Evolutionary conservation across 2,329 filamentous ascomycete species (phyloP).

Genomic region (Scedosporium apiospermum): DNA sequence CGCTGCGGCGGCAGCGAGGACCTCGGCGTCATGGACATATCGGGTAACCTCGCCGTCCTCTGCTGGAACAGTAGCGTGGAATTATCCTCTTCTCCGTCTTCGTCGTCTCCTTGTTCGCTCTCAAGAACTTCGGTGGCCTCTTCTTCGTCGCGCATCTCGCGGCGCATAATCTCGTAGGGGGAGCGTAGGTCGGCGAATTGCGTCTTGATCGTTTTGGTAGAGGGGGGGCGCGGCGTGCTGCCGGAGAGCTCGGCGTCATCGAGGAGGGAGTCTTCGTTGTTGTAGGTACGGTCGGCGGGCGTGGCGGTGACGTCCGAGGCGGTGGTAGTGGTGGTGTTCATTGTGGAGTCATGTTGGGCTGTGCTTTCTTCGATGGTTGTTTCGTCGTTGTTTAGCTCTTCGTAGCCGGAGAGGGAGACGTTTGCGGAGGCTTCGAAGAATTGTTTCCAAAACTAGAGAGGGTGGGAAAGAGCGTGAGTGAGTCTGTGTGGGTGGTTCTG

Average conservation of each 20-base stretch:
- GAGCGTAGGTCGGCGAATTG: slow-evolving; percentile 60
- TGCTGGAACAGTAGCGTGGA: slow-evolving; percentile 41
- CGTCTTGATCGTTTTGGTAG: slow-evolving; percentile 37
- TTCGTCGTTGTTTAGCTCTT: slow-evolving; percentile 62
- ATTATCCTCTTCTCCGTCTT: slow-evolving; percentile 30
- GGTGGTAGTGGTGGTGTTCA: neutral
- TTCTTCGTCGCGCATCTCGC: slow-evolving; percentile 48
- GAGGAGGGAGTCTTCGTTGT: slow-evolving; percentile 55
- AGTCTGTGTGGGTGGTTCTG: neutral
- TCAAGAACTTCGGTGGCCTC: slow-evolving; percentile 22
- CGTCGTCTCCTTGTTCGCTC: slow-evolving; percentile 16
- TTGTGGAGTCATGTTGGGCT: slow-evolving; percentile 38
- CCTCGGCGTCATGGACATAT: slow-evolving; percentile 55
- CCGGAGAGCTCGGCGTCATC: slow-evolving; percentile 54
- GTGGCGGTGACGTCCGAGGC: slow-evolving; percentile 33
- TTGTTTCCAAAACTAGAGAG: slow-evolving; percentile 88
- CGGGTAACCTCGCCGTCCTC: slow-evolving; percentile 44
- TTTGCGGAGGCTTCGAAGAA: slow-evolving; percentile 99
- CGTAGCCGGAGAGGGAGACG: slow-evolving; percentile 90
- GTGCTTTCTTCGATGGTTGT: slow-evolving; percentile 40
- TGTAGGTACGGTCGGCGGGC: slow-evolving; percentile 27
- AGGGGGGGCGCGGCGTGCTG: slow-evolving; percentile 56
- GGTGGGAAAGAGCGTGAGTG: slow-evolving; percentile 8
- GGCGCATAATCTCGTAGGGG: slow-evolving; percentile 65
- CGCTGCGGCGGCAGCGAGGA: slow-evolving; percentile 29